Base-by-base conservation (phyloP, 78 protist genomes). In the Dictyostelium discoideum region DNA sequence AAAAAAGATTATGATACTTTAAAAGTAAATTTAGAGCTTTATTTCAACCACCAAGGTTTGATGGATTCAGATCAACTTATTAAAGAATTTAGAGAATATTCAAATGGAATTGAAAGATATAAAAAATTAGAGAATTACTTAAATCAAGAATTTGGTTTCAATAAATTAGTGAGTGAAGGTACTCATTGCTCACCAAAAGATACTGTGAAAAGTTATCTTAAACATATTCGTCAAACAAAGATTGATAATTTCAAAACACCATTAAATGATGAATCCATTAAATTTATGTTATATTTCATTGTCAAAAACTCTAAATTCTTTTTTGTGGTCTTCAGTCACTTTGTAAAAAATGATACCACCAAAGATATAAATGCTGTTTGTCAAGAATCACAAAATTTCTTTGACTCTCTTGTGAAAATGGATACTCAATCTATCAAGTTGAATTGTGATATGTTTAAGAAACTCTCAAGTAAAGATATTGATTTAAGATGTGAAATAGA, bases 391-490 rank as follows among this genome's bases (percentile, higher is more conserved):
- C 48, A 37, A 74, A 29, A 11, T 0, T 74, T 74, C 39, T 74
- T 74, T 29, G 81, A 74, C 13, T 32, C 37, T 74, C n/a, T 74
- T 2, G 40, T 74, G 26, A 74, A 74, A 16, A 32, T 29, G 24
- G 81, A 74, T 37, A 32, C 46, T 4, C 37, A 74, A 26, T 37
- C 40, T 37, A 37, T 74, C 9, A 74, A 74, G 5, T 74, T 74
- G 13, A 74, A 74, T 37, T 74, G 81, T 37, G 81, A 74, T 29
- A 74, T 74, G 81, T 74, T 74, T 74, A 74, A 74, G 18, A 74
- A 74, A 32, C 39, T 74, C 37, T 74, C 81, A 74, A 32, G 11
- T 13, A 32, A 16, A 5, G 81, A 74, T 2, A 37, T 74, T 14
- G 48, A 74, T 5, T 6, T 74, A 4, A 26, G 29, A 5, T 37